Percentiles rank a stretch among this genome's conserved stretches.
Evolutionary conservation across 2,329 filamentous ascomycete genomes (phyloP).

Genomic region (Beauveria sp.): DNA sequence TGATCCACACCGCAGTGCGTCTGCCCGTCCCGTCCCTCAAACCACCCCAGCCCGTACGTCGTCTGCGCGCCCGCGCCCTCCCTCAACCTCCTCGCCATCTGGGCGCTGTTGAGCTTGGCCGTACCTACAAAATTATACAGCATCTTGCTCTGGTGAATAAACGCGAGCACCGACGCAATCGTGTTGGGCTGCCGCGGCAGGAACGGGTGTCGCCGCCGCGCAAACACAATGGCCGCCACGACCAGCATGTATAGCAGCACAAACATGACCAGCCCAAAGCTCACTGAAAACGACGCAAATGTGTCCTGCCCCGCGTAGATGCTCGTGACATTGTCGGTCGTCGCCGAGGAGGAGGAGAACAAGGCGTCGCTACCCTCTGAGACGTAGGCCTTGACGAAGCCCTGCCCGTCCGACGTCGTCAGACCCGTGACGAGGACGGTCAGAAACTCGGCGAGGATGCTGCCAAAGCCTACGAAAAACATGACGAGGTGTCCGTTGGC

Average conservation of each 20-base stretch:
- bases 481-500: slow-evolving; percentile 58
- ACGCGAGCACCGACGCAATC: slow-evolving; percentile 67
- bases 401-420: slow-evolving; percentile 54
- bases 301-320: slow-evolving; percentile 53
- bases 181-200: slow-evolving; percentile 72
- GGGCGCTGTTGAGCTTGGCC: slow-evolving; percentile 49
- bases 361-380: not conserved
- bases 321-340: slow-evolving; percentile 13
- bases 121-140: slow-evolving; percentile 67
- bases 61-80: slow-evolving; percentile 30
- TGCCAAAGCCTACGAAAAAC: slow-evolving; percentile 61
- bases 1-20: slow-evolving; percentile 72
- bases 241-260: slow-evolving; percentile 60
- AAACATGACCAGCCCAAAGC: slow-evolving; percentile 51
- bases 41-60: slow-evolving; percentile 72
- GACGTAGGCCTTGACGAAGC: slow-evolving; percentile 38
- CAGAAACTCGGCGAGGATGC: slow-evolving; percentile 64
- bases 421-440: slow-evolving; percentile 63
- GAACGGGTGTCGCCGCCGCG: slow-evolving; percentile 59
- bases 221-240: slow-evolving; percentile 53
- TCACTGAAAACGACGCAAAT: slow-evolving; percentile 56
- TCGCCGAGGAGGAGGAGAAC: too few species aligned
- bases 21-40: slow-evolving; percentile 62
- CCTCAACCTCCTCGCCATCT: slow-evolving; percentile 54
- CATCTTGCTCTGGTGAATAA: slow-evolving; percentile 77